Percentiles rank a stretch among this genome's conserved stretches.
Conservation (phyloP, 2,329 filamentous ascomycete species). For the Lasiodiplodia citricola region DNA sequence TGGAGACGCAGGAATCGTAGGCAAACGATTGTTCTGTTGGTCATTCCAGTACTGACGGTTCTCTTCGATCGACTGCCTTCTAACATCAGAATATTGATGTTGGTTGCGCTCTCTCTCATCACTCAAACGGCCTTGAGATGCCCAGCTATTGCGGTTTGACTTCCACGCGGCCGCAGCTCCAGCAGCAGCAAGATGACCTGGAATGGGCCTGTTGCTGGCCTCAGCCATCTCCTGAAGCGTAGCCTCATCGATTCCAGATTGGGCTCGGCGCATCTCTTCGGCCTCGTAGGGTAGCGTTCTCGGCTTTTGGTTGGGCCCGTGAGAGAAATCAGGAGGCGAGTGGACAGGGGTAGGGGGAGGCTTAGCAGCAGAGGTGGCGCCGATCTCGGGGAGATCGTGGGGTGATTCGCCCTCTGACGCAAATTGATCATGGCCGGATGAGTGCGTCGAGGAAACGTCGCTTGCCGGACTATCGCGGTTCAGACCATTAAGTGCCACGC, state of each 20-base stretch:
- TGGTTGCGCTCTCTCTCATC: constrained; percentile 37
- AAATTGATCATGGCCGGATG: constrained; percentile 18
- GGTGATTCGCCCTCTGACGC: constrained; percentile 28
- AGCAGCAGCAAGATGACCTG: constrained; percentile 44
- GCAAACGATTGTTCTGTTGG: constrained; percentile 43
- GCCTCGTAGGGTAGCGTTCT: constrained; percentile 73
- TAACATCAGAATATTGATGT: background rate
- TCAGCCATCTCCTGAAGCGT: constrained; percentile 82
- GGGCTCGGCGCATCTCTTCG: constrained; percentile 78
- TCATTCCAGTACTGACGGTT: constrained; percentile 26
- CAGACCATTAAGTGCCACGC: constrained; percentile 32
- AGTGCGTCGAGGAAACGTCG: constrained; percentile 30
- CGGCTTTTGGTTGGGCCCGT: constrained; percentile 74
- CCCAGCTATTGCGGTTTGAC: constrained; percentile 36
- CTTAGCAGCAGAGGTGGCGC: constrained; percentile 41
- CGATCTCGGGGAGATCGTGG: constrained; percentile 40
- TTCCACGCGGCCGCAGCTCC: constrained; percentile 48
- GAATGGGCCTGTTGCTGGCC: constrained; percentile 61
- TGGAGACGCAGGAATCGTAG: constrained; percentile 55
- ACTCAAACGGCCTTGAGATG: constrained; percentile 36
- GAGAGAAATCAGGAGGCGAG: constrained; percentile 78
- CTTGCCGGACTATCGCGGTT: constrained; percentile 34
- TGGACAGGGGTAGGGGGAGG: constrained; percentile 74
- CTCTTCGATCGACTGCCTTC: constrained; percentile 19
- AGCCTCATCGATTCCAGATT: constrained; percentile 79